Evolutionary conservation across 2,329 filamentous ascomycete species (phyloP).

Genomic region (Aspergillus costaricaensis): DNA sequence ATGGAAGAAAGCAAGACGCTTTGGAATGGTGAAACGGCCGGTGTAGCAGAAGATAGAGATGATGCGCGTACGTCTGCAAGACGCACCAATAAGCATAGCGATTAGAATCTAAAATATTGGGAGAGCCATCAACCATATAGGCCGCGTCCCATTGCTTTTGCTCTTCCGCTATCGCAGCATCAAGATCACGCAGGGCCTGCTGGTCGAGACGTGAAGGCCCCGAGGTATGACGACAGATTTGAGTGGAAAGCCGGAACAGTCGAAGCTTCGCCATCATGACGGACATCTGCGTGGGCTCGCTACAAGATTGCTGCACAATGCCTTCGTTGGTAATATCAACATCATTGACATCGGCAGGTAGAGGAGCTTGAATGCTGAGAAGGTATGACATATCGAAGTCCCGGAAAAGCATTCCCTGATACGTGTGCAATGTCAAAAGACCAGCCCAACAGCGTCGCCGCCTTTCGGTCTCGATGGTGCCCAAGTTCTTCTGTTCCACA

Average conservation of each 20-base stretch:
- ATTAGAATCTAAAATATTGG: constrained; percentile 21
- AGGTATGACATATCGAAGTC: not conserved
- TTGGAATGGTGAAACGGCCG: constrained; percentile 21
- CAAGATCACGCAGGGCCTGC: constrained; percentile 9
- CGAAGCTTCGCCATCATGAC: constrained; percentile 33
- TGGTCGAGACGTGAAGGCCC: constrained; percentile 12
- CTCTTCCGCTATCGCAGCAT: constrained; percentile 20
- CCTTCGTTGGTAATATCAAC: constrained; percentile 16
- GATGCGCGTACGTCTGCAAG: constrained; percentile 34
- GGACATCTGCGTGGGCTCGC: constrained; percentile 34
- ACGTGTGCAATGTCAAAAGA: too few relatives aligned
- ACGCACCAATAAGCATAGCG: constrained; percentile 32
- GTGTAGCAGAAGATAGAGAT: constrained; percentile 33
- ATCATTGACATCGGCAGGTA: constrained; percentile 31
- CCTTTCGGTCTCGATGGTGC: too few relatives aligned
- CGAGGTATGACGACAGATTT: constrained; percentile 27
- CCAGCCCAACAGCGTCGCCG: too few relatives aligned
- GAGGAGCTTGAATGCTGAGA: constrained; percentile 18
- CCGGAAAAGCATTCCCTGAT: too few relatives aligned
- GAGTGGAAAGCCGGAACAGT: constrained; percentile 30
- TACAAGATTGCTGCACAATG: constrained; percentile 13
- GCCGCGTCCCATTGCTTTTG: constrained; percentile 22
- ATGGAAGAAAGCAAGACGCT: not conserved
- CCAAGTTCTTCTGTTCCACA: too few relatives aligned
- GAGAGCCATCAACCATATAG: constrained; percentile 18